phyloP scores from a whole-genome alignment of 2,329 filamentous ascomycete genomes.

The Sphaerulina populicola region DNA sequence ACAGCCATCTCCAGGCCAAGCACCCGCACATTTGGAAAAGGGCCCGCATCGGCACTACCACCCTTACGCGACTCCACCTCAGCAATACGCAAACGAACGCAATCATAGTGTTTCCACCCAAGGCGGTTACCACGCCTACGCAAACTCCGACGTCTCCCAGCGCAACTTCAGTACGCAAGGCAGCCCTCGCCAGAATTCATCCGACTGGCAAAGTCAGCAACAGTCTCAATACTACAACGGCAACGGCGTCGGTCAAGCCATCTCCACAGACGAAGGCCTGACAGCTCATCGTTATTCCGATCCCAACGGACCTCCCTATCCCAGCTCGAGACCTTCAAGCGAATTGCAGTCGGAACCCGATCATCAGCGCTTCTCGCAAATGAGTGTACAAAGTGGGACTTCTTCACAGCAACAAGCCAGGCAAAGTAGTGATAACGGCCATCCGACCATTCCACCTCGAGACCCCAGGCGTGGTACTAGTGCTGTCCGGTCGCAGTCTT shows the following conservation, averaged over 20 bases:
- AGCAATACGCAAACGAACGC: slow-evolving; percentile 12
- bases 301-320: slow-evolving; percentile 9
- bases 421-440: background rate
- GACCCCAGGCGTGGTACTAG: background rate
- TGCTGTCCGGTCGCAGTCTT: background rate
- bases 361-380: slow-evolving; percentile 21
- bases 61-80: slow-evolving; percentile 13
- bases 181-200: slow-evolving; percentile 1
- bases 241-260: background rate
- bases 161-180: slow-evolving; percentile 2
- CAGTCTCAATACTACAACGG: background rate
- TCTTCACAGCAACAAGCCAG: background rate
- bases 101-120: slow-evolving; percentile 8
- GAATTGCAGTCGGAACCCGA: slow-evolving; percentile 16
- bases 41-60: slow-evolving; percentile 12
- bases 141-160: slow-evolving; percentile 4
- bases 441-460: slow-evolving; percentile 2
- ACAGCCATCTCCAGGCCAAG: slow-evolving; percentile 15
- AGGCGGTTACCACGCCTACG: slow-evolving; percentile 4
- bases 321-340: slow-evolving; percentile 12
- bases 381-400: slow-evolving; percentile 9
- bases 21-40: slow-evolving; percentile 11
- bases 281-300: slow-evolving; percentile 9
- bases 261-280: background rate
- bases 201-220: background rate